Base-by-base conservation (phyloP, 257 asterid genomes). In the Primulina tabacum region DNA sequence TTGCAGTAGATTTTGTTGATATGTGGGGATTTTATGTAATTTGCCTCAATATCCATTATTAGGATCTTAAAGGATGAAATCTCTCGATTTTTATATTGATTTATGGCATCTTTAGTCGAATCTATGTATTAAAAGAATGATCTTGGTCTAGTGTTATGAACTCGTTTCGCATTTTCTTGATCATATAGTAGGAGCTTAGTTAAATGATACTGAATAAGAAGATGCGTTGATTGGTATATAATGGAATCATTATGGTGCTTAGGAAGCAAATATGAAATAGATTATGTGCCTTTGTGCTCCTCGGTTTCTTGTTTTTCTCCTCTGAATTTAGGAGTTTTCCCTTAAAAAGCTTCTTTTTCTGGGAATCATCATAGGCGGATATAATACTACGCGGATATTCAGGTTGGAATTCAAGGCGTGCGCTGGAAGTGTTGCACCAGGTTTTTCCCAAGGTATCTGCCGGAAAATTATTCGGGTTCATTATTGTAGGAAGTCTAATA, bases 381-480 rank as follows among this genome's bases (percentile, higher is more conserved):
- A 65, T 92, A 81, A 2, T 88, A 29, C 37, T 90, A 26, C 78
- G 97, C 66, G 97, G 98, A 68, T 92, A 92, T 78, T 65, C 83
- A 18, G 97, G 98, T 57, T 92, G 98, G 98, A 92, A 90, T 61
- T 87, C 98, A 16, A 79, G 95, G 72, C 83, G 70, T 63, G 98
- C 89, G 50, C 82, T 92, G 67, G 81, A 90, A 82, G 88, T 86
- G 12, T 52, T 92, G 82, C 71, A 79, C 74, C 68, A 71, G 56
- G 67, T 90, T 78, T 90, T 92, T 65, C 98, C 97, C 2, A 87
- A 78, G 90, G 96, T 92, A 86, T 77, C 33, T 63, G 47, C 65
- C 73, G 12, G 2, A 18, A 21, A 2, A 78, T 32, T 71, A 16
- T 60, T 2, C 65, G 33, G 37, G 5, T 70, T 61, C 40, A 32